Evolutionary conservation across 805 yeast species (phyloP), one percentile per base, ranked within the genome.

Genomic region (Candida chauliodis): DNA sequence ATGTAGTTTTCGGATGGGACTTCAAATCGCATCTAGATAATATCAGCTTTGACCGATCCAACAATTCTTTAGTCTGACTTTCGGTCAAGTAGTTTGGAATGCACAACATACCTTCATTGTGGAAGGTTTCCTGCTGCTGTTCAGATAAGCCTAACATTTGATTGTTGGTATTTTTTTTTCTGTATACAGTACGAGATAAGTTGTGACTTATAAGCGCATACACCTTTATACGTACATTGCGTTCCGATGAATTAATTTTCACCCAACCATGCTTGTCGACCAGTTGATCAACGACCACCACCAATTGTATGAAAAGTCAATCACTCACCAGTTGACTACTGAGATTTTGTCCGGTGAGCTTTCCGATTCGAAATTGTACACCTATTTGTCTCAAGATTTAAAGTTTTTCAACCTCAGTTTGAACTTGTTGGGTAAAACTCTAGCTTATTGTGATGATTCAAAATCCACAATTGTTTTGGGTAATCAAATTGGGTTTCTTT

Each of bases 1-100:
- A 84, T 53, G 72, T 75, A 8, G 90, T 84, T 53, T 74, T 52
- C 11, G 95, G 91, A 49, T 85, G 93, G 6, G 59, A 59, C 2
- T 60, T 47, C 6, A 79, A 47, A 46, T 81, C 81, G 35, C 84
- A 69, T 5, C 68, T 61, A 1, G 52, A 46, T 32, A 81, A 63
- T 19, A 84, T 59, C 14, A 55, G 38, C 10, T 63, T 59, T 2
- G 84, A 66, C 44, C 71, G 69, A 0, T 44, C 37, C 30, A 78
- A 53, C 25, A 83, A 55, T 1, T 45, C 49, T 0, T 45, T 33
- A 3, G 76, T 71, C 30, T 74, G 71, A 1, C 60, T 63, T 1
- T 52, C 44, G 1, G 69, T 46, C 14, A 84, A 62, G 47, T 79
- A 86, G 39, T 69, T 66, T 0, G 76, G 78, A 11, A 84, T 58